A percentile compares a stretch with the other conserved stretches of the same genome.
Evolutionary conservation across 169 alveolate genomes (phyloP).

Genomic region (Cryptosporidium bovis): DNA sequence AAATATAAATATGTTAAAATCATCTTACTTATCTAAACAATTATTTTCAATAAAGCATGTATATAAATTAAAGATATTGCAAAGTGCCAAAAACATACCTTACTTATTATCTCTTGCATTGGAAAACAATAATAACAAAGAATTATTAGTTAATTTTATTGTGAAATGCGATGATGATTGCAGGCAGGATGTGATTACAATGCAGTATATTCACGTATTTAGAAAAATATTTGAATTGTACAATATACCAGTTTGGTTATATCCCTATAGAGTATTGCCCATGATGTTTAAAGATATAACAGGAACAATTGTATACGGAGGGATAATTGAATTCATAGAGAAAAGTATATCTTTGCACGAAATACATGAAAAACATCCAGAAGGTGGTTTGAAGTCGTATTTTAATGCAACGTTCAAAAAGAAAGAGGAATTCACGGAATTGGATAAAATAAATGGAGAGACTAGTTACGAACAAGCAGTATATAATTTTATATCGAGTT

Average conservation of each 20-base stretch:
- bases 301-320: constrained; percentile 86
- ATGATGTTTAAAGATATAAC: constrained; percentile 78
- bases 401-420: constrained; percentile 49
- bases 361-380: constrained; percentile 78
- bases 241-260: constrained; percentile 77
- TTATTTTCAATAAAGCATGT: constrained; percentile 27
- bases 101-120: constrained; percentile 47
- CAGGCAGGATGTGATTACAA: constrained; percentile 87
- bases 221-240: constrained; percentile 79
- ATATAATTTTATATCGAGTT: constrained; percentile 90
- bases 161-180: constrained; percentile 88
- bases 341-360: constrained; percentile 87
- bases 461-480: constrained; percentile 85
- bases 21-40: constrained; percentile 4
- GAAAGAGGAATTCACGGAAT: not conserved
- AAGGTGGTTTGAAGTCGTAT: constrained; percentile 77
- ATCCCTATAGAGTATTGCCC: constrained; percentile 84
- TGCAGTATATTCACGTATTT: constrained; percentile 85
- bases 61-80: constrained; percentile 34
- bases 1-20: constrained; percentile 49
- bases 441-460: constrained; percentile 4
- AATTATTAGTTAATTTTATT: constrained; percentile 45
- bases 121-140: not conserved
- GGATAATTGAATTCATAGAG: constrained; percentile 89
- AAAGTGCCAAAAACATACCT: constrained; percentile 71